Conservation (phyloP, 106 monocot genomes). For the Allium cepa region DNA sequence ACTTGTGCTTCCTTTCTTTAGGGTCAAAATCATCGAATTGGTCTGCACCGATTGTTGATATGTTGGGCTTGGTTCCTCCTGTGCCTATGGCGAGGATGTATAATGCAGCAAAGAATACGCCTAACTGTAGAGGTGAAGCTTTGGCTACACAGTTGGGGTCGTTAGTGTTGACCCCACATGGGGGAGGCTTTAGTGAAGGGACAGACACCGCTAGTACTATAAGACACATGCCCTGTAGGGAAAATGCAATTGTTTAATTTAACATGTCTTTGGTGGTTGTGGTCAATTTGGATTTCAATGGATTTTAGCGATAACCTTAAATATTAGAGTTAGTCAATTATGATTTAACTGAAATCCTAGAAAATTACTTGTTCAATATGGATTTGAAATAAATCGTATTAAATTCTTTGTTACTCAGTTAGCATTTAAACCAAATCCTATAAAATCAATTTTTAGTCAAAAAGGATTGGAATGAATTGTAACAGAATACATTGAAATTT, state of each 20-base stretch:
- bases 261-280: too few species aligned
- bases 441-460: too few species aligned
- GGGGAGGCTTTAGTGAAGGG: conserved; percentile 32
- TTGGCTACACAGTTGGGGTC: neutral
- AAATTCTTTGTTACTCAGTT: too few species aligned
- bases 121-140: conserved; percentile 28
- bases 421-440: too few species aligned
- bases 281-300: too few species aligned
- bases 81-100: conserved; percentile 50
- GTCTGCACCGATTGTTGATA: conserved; percentile 56
- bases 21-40: conserved; percentile 56
- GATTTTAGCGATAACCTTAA: too few species aligned
- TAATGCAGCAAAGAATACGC: conserved; percentile 31
- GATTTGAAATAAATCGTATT: too few species aligned
- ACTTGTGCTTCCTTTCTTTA: conserved; percentile 32
- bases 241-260: neutral
- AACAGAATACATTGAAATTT: too few species aligned
- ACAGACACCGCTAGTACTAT: conserved; percentile 47
- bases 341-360: too few species aligned
- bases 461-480: too few species aligned
- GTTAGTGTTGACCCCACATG: conserved; percentile 15
- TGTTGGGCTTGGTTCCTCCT: conserved; percentile 56
- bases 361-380: too few species aligned
- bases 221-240: conserved; percentile 60
- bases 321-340: too few species aligned